These are phyloP conservation scores for Zymoseptoria ardabiliae DNA, from an alignment of 2,329 filamentous ascomycete genomes.

Conservation along the genomic window DNA sequence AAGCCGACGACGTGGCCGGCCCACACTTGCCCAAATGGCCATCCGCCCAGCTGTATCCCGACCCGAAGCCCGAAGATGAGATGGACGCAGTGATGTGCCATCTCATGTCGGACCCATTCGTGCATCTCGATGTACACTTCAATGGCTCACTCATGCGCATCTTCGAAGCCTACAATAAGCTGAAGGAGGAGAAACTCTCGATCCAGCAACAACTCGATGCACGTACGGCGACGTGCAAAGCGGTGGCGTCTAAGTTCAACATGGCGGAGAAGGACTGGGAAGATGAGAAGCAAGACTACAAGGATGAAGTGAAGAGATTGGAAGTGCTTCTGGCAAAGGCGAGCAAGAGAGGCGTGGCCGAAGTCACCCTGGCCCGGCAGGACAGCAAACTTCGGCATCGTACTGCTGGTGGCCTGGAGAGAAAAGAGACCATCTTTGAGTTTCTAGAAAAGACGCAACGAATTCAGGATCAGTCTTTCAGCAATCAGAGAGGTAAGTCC, in stretches of 20 bases:
- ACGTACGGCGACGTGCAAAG: conserved; percentile 17
- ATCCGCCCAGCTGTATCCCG: conserved; percentile 20
- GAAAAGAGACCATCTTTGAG: conserved; percentile 29
- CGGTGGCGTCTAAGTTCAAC: conserved; percentile 19
- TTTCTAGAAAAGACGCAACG: conserved; percentile 25
- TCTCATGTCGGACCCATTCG: conserved; percentile 25
- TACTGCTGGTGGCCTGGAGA: conserved; percentile 11
- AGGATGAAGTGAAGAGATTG: conserved; percentile 37
- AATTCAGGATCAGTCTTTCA: conserved; percentile 19
- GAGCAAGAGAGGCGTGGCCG: conserved; percentile 34
- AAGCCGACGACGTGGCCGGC: conserved; percentile 17
- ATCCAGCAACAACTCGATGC: conserved; percentile 25
- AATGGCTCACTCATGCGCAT: conserved; percentile 36
- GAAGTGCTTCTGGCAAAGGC: conserved; percentile 37
- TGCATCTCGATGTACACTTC: conserved; percentile 24
- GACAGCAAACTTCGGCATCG: conserved; percentile 31
- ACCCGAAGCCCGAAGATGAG: conserved; percentile 23
- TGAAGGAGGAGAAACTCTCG: conserved; percentile 30
- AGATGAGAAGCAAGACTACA: conserved; percentile 30
- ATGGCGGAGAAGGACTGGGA: conserved; percentile 29
- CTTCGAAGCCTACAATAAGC: conserved; percentile 35
- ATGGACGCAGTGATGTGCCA: conserved; percentile 27
- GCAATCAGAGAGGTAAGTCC: conserved; percentile 26
- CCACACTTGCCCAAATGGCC: conserved; percentile 23
- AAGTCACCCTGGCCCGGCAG: conserved; percentile 36